Evolutionary conservation across 228 moss, liverwort and hornwort species (phyloP), one percentile per base, ranked within the genome.

Genomic region (Sphagnum magellanicum): DNA sequence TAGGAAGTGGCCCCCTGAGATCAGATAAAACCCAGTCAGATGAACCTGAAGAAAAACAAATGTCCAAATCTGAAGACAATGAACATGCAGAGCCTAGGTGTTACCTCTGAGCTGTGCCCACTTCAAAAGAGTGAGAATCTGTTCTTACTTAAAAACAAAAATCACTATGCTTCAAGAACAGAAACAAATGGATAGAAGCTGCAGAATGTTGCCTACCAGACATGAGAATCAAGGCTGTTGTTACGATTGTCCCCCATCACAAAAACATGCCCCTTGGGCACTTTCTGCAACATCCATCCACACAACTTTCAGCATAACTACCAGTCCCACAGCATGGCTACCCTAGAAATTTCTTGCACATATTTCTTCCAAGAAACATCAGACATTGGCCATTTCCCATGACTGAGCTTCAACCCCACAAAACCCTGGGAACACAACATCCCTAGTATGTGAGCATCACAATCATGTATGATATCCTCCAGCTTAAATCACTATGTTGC

Each of bases 181-280:
- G 32, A 32, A 32, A 32, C 32, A 57, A 13, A 57, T 57, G 8
- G 55, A 57, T 13, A 57, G 55, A 57, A 57, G 13, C 55, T 57
- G 8, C 10, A 57, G 10, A 13, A 57, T 57, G 55, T 57, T 8
- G 13, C 55, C 63, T 79, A 96, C 96, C 96, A 96, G 52, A 96
- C 70, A 63, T 97, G 96, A 47, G 96, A 97, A 78, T 97, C 96
- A 59, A 82, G 91, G 81, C 97, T 97, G 77, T 97, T 93, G 66
- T 97, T 97, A 32, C 97, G 88, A 70, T 97, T 97, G 62, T 97
- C 97, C 50, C 97, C 97, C 97, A 97, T 91, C 6, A 97, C 97
- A 75, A 97, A 97, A 8, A 97, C 97, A 64, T 81, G 82, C 15
- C 89, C 93, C 49, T 97, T 90, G 0, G 97, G 97, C 4, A 97